These are phyloP conservation scores for Lathyrus tuberosus DNA, from an alignment of 306 rosid genomes.

Conservation along the genomic window DNA sequence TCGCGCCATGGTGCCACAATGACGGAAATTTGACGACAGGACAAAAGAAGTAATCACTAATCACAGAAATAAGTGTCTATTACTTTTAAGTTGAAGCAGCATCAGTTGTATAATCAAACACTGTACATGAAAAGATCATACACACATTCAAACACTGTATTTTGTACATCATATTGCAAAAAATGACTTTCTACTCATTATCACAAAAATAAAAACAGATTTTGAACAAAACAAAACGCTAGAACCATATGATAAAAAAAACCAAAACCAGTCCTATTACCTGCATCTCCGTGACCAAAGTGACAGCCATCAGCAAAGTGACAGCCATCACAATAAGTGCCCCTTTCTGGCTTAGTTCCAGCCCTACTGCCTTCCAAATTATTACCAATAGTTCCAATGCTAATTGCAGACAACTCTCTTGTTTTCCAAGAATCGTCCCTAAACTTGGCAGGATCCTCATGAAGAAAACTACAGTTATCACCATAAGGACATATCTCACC, in stretches of 20 bases:
- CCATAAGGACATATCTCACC: constrained; percentile 98
- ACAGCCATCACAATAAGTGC: constrained; percentile 63
- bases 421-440: constrained; percentile 68
- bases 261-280: constrained; percentile 47
- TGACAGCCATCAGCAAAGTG: constrained; percentile 78
- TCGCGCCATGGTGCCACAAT: too few species aligned
- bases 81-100: too few species aligned
- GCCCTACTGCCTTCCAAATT: constrained; percentile 52
- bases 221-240: constrained; percentile 24
- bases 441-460: constrained; percentile 82
- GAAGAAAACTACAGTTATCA: constrained; percentile 86
- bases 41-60: too few species aligned
- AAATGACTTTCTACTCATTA: too few species aligned
- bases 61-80: too few species aligned
- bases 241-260: neutral
- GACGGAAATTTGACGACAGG: too few species aligned
- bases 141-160: too few species aligned
- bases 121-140: too few species aligned
- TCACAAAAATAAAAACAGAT: neutral
- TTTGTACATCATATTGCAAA: too few species aligned
- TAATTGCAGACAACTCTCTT: constrained; percentile 78
- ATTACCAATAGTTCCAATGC: constrained; percentile 63
- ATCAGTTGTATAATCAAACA: too few species aligned
- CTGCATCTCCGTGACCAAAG: constrained; percentile 94
- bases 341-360: constrained; percentile 9